A percentile compares a stretch with the other conserved stretches of the same genome.
phyloP scores from a whole-genome alignment of 2,329 filamentous ascomycete species.

The Dactylellina haptotyla region DNA sequence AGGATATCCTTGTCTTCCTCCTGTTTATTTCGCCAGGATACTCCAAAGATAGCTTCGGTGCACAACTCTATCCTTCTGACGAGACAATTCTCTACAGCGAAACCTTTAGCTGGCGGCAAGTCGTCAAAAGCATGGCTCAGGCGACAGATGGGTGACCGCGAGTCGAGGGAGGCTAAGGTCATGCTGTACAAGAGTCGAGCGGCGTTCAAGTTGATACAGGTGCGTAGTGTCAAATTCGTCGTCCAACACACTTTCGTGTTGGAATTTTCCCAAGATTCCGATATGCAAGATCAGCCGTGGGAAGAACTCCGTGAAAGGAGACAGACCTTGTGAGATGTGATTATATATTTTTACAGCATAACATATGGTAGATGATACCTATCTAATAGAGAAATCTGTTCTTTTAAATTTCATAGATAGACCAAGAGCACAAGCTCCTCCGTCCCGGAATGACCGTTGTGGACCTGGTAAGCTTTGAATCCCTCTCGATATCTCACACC shows the following conservation, averaged over 20 bases:
- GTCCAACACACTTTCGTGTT: slow-evolving; percentile 27
- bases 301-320: neutral
- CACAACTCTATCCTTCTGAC: neutral
- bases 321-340: no score
- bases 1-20: slow-evolving; percentile 34
- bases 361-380: no score
- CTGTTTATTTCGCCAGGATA: slow-evolving; percentile 26
- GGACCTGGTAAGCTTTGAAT: slow-evolving; percentile 73
- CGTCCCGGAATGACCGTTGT: slow-evolving; percentile 83
- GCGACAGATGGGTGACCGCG: slow-evolving; percentile 78
- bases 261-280: neutral
- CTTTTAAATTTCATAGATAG: slow-evolving; percentile 68
- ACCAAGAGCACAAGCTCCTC: slow-evolving; percentile 79
- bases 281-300: neutral
- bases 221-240: slow-evolving; percentile 59
- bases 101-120: neutral
- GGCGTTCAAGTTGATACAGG: slow-evolving; percentile 91
- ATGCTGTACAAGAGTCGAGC: slow-evolving; percentile 86
- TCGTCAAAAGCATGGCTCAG: slow-evolving; percentile 83
- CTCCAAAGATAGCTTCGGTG: neutral
- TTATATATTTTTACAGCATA: no score
- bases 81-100: slow-evolving; percentile 30
- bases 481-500: neutral
- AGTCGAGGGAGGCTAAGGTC: slow-evolving; percentile 78
- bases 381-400: neutral